A percentile compares a stretch with the other conserved stretches of the same genome.
Evolutionary conservation across 2,329 filamentous ascomycete genomes (phyloP).

Genomic region (Pestalotiopsis sp.): DNA sequence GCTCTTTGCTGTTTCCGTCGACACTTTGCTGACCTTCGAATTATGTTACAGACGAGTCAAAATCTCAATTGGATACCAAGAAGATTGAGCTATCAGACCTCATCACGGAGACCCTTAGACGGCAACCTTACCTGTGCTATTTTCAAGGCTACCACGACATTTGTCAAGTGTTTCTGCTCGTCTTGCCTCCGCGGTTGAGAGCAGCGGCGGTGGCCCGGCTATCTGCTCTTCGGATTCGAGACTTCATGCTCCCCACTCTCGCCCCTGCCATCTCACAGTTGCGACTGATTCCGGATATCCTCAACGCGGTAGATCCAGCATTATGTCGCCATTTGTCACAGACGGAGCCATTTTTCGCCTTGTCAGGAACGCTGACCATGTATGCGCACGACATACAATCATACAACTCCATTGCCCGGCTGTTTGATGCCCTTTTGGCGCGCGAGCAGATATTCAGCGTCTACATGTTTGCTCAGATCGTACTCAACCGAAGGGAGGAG

Average conservation of each 20-base stretch:
- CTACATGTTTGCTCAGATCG: conserved; percentile 90
- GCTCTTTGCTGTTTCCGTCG: neutral
- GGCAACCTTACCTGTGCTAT: conserved; percentile 84
- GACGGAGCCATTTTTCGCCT: conserved; percentile 86
- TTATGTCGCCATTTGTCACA: conserved; percentile 76
- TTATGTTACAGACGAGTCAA: conserved; percentile 62
- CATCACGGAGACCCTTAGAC: conserved; percentile 79
- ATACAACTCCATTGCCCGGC: conserved; percentile 82
- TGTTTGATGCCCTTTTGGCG: conserved; percentile 92
- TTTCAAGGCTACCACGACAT: conserved; percentile 99
- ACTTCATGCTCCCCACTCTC: conserved; percentile 95
- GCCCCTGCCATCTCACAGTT: conserved; percentile 82
- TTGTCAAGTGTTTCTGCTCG: conserved; percentile 90
- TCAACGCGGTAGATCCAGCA: conserved; percentile 70
- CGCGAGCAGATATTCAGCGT: conserved; percentile 85
- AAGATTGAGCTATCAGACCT: conserved; percentile 79
- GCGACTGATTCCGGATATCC: conserved; percentile 81
- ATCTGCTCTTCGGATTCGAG: conserved; percentile 86
- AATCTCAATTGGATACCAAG: conserved; percentile 68
- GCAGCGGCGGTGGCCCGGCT: conserved; percentile 73
- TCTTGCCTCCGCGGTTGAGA: conserved; percentile 68
- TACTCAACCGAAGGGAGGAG: conserved; percentile 78
- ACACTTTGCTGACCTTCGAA: neutral
- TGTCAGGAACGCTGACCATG: conserved; percentile 91
- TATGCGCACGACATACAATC: conserved; percentile 95